Evolutionary conservation across 495 filamentous ascomycete species (phyloP).

Genomic region (Hypoxylon subgilvum): DNA sequence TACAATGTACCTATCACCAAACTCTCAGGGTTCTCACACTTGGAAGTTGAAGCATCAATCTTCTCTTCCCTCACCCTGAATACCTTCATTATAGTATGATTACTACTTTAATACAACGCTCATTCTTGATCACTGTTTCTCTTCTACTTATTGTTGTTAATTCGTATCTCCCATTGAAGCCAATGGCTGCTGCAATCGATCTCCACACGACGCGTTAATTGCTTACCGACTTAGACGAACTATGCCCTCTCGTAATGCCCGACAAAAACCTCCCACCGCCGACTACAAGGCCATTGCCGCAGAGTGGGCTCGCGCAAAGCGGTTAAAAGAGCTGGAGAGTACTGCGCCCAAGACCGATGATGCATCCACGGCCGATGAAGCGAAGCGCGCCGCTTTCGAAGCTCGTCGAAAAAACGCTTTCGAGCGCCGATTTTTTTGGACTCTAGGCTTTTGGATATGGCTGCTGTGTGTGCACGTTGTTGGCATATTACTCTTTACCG

Average conservation of each 20-base stretch:
- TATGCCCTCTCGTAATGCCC: constrained; percentile 33
- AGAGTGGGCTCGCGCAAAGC: constrained; percentile 56
- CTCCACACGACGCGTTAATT: constrained; percentile 27
- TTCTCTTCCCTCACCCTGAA: too few relatives aligned
- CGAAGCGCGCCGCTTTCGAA: constrained; percentile 49
- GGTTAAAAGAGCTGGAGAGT: constrained; percentile 47
- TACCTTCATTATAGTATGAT: too few relatives aligned
- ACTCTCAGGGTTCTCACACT: too few relatives aligned
- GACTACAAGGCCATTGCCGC: constrained; percentile 53
- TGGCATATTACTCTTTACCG: constrained; percentile 90
- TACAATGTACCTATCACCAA: too few relatives aligned
- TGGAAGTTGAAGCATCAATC: too few relatives aligned
- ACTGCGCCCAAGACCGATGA: constrained; percentile 29
- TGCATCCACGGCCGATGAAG: constrained; percentile 33
- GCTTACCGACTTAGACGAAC: constrained; percentile 21
- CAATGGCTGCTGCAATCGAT: constrained; percentile 38
- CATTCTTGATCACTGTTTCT: constrained; percentile 9
- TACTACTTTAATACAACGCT: constrained; percentile 7
- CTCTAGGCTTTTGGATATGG: constrained; percentile 59
- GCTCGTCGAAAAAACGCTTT: constrained; percentile 48
- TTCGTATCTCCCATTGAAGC: constrained; percentile 13
- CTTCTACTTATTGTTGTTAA: constrained; percentile 18
- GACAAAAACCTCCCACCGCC: constrained; percentile 36
- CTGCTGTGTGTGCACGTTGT: constrained; percentile 71
- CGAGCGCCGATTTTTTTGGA: constrained; percentile 56